phyloP scores from a whole-genome alignment of 2,329 filamentous ascomycete genomes.

The Hymenoscyphus repandus region DNA sequence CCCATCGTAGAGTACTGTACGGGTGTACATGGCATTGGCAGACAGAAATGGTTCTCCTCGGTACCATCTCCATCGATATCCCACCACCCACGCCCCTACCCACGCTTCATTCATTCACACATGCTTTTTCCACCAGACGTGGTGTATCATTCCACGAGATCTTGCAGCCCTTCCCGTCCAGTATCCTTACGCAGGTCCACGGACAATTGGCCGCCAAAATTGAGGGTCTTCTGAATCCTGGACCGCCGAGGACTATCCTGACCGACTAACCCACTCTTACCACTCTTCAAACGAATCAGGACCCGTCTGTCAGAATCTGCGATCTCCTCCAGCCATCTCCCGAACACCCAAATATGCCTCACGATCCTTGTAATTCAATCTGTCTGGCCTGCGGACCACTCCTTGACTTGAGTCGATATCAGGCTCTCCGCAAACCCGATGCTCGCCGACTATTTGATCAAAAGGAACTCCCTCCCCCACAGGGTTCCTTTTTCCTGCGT shows the following conservation, averaged over 20 bases:
- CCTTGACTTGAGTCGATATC: not conserved
- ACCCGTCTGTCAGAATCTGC: not conserved
- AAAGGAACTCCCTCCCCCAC: not conserved
- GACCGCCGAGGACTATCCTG: too few relatives aligned
- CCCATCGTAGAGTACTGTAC: too few relatives aligned
- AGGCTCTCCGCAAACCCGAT: not conserved
- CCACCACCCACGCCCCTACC: not conserved
- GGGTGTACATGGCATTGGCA: too few relatives aligned
- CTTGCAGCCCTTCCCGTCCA: too few relatives aligned
- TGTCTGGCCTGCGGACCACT: not conserved
- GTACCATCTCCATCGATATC: not conserved
- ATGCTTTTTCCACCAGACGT: not conserved
- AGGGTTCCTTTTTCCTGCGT: not conserved
- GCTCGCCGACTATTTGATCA: not conserved
- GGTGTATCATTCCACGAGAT: not conserved
- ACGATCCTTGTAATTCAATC: not conserved
- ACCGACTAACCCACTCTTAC: too few relatives aligned
- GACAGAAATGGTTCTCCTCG: too few relatives aligned
- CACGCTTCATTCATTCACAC: not conserved
- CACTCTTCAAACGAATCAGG: not conserved
- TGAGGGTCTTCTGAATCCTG: too few relatives aligned
- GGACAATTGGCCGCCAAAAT: too few relatives aligned
- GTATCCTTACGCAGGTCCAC: too few relatives aligned
- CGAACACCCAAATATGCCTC: not conserved
- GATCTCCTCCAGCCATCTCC: not conserved